Evolutionary conservation across 805 yeast species (phyloP), one percentile per base, ranked within the genome.

Genomic region (Danielia oregonensis): DNA sequence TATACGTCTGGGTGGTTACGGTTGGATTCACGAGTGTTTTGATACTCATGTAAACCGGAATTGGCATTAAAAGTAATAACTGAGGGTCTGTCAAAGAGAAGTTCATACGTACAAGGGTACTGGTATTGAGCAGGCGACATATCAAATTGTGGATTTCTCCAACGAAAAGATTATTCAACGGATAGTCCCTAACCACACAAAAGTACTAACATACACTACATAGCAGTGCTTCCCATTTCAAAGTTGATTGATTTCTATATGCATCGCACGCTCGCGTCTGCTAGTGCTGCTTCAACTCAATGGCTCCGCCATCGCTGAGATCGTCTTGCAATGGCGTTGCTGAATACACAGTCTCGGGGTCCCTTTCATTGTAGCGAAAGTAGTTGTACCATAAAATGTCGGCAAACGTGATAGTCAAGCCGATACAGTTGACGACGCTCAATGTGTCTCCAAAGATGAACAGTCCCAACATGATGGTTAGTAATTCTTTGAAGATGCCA

Each of bases 401-500:
- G 2, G 70, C 52, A 33, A 93, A 64, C 0, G 97, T 87, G 6
- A 91, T 61, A 0, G 72, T 43, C 51, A 93, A 70, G 0, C 98
- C 98, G 6, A 82, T 35, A 31, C 77, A 61, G 59, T 93, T 93
- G 35, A 85, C 57, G 13, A 71, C 52, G 6, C 84, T 76, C 32
- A 93, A 66, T 24, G 59, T 57, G 57, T 93, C 98, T 26, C 82
- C 82, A 57, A 87, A 86, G 2, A 89, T 68, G 4, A 86, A 43
- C 21, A 74, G 61, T 37, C 91, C 78, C 4, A 80, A 65, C 1
- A 82, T 70, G 24, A 93, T 87, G 0, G 98, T 93, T 30, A 89
- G 65, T 11, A 93, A 68, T 57, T 93, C 98, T 55, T 93, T 93
- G 56, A 91, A 85, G 12, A 93, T 85, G 1, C 98, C 98, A 0